Percentiles rank a stretch among this genome's conserved stretches.
Evolutionary conservation across 371 early-diverging fungal species (phyloP).

Genomic region (Circinella minor): DNA sequence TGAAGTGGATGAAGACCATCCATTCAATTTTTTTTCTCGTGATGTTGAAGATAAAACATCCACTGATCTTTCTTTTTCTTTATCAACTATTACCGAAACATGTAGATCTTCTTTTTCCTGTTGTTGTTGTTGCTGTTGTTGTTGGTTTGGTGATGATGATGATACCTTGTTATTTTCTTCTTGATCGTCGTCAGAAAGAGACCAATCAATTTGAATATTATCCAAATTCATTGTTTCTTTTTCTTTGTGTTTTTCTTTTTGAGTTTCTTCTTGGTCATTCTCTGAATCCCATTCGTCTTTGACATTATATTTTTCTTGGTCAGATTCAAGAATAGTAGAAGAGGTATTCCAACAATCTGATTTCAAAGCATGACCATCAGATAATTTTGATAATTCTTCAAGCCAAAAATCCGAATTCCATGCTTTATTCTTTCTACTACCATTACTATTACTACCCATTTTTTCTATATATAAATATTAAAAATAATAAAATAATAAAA

Average conservation of each 20-base stretch:
- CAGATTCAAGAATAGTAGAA: neutral
- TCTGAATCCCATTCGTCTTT: neutral
- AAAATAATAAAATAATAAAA: neutral
- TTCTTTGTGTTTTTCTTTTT: neutral
- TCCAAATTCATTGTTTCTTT: neutral
- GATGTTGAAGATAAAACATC: neutral
- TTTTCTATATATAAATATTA: neutral
- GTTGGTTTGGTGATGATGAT: too few species aligned
- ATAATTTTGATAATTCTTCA: conserved; percentile 7
- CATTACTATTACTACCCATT: neutral
- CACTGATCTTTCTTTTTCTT: neutral
- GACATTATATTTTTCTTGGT: neutral
- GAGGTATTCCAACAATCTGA: conserved; percentile 3
- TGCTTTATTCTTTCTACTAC: neutral
- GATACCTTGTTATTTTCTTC: neutral
- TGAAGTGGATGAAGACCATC: neutral
- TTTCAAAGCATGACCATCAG: conserved; percentile 10
- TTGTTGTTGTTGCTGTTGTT: too few species aligned
- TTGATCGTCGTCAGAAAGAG: neutral
- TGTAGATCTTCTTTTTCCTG: too few species aligned
- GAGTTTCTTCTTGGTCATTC: neutral
- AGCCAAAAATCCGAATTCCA: conserved; percentile 17
- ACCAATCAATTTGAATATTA: conserved; percentile 1
- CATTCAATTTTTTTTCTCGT: neutral
- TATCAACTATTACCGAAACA: too few species aligned